Base-by-base conservation (phyloP, 164 flowering plant genomes). In the Piper longum region DNA sequence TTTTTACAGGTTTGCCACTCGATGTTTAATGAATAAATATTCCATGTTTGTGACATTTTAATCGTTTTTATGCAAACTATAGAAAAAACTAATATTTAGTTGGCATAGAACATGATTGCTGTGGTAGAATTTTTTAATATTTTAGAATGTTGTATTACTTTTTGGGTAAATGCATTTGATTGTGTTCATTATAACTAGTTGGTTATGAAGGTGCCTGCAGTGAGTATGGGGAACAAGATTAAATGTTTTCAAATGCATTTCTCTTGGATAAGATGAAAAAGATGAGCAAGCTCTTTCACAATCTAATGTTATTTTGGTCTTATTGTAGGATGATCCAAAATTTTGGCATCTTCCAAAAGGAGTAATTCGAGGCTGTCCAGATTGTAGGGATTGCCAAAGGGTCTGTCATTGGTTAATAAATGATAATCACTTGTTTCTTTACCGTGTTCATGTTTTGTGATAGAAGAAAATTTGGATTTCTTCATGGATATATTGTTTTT, bases 321-420 rank as follows among this genome's bases (percentile, higher is more conserved):
- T 58, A 16, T 54, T 72, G 72, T 86, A 89, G 91, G 68, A 75
- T 63, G 14, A 61, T 5, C 48, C 73, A 62, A 41, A 66, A 19
- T 75, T 58, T 69, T 68, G 71, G 60, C 58, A 63, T 41, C 91
- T 91, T 59, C 91, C 95, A 16, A 91, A 82, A 77, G 99, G 98
- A 6, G 91, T 89, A 19, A 71, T 79, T 58, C 91, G 95, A 56
- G 99, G 99, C 54, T 95, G 99, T 72, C 57, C 79, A 66, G 80
- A 78, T 16, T 89, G 98, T 72, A 73, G 40, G 57, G 80, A 75
- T 73, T 95, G 99, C 77, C 98, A 91, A 78, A 95, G 86, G 98
- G 99, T 89, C 9, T 13, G 17, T 2, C 42, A 16, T 16, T 8
- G 19, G 4, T n/a, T 14, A 8, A 26, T 26, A 26, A 26, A 57